These are phyloP conservation scores for Chlorella sorokiniana DNA, from an alignment of 139 green algal species.

Conservation along the genomic window DNA sequence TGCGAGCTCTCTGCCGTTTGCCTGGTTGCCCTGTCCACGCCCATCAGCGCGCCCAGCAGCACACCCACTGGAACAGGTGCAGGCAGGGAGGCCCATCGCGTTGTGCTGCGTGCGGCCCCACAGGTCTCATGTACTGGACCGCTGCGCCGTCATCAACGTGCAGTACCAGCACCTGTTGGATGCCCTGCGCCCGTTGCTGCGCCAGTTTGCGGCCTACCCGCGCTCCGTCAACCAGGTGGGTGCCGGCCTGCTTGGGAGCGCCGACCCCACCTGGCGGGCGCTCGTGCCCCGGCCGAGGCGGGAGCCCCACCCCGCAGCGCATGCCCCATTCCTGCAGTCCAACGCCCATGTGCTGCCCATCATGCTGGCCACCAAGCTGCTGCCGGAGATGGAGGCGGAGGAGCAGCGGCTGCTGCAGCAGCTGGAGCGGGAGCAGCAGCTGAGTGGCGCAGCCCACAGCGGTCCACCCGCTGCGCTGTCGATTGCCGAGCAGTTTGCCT, in stretches of 20 bases:
- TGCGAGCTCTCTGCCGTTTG: background rate
- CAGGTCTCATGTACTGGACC: conserved; percentile 53
- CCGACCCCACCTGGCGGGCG: too few species aligned
- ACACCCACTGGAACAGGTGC: background rate
- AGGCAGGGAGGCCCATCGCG: too few species aligned
- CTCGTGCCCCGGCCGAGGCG: background rate
- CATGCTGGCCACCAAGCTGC: conserved; percentile 65
- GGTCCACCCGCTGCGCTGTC: background rate
- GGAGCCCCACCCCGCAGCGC: background rate
- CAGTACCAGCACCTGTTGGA: conserved; percentile 51
- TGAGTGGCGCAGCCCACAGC: background rate
- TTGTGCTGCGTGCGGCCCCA: background rate
- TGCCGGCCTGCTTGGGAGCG: background rate
- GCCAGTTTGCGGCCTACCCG: conserved; percentile 52
- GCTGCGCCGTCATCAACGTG: conserved; percentile 57
- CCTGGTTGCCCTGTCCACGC: background rate
- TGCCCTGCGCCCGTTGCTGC: conserved; percentile 51
- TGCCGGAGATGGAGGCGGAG: conserved; percentile 50
- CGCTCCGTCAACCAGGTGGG: conserved; percentile 47
- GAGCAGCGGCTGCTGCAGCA: conserved; percentile 23
- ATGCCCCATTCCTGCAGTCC: background rate
- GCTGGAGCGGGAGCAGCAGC: conserved; percentile 5
- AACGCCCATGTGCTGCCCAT: conserved; percentile 57
- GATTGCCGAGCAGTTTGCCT: conserved; percentile 23
- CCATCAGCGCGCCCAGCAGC: background rate